Base-by-base conservation (phyloP, 2,329 filamentous ascomycete genomes). In the Aureobasidium sp. region DNA sequence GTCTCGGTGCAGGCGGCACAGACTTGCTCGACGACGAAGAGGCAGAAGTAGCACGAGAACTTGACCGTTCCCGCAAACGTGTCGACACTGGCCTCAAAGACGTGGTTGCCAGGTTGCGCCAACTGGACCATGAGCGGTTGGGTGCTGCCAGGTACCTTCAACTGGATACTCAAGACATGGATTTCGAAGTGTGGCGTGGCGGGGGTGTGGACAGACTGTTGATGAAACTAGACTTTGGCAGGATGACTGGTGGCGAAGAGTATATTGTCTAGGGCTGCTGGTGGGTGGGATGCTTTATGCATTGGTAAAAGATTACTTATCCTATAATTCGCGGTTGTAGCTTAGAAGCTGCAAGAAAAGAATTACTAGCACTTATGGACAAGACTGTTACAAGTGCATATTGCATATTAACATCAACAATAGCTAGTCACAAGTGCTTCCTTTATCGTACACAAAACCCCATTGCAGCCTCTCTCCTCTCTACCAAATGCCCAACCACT, bases 401-500 rank as follows among this genome's bases (percentile, higher is more conserved):
- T 31, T 20, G 47, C 27, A 36, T 39, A 44, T 47, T 20, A 8
- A 17, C 20, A 31, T 36, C 5, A 9, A 29, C 34, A 27, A 12
- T 2, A 36, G 12, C 15, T 22, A 7, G 29, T 36, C 25, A 34
- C 31, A 44, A 9, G 14, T 44, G 20, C 14, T 20, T 44, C 41
- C 25, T 44, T 41, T 11, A 53, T 47, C 3, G 66, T 65, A 17
- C 17, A 17, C 44, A 47, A 47, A 47, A 15, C 22, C 7, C 14
- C 14, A 8, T 29, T 9, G 12, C 11, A 27, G 6, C 4, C 45
- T 36, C 47, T 52, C 49, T 27, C 17, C 17, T 5, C 14, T 47
- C 60, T 72, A 91, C 82, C 91, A 95, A 70, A 96, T 87, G 15
- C 91, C 91, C 69, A 94, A 78, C 84, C 88, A 92, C 79, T 90